A percentile compares a stretch with the other conserved stretches of the same genome.
Conservation (phyloP, 129 eudicot genomes). For the Sambucus nigra region DNA sequence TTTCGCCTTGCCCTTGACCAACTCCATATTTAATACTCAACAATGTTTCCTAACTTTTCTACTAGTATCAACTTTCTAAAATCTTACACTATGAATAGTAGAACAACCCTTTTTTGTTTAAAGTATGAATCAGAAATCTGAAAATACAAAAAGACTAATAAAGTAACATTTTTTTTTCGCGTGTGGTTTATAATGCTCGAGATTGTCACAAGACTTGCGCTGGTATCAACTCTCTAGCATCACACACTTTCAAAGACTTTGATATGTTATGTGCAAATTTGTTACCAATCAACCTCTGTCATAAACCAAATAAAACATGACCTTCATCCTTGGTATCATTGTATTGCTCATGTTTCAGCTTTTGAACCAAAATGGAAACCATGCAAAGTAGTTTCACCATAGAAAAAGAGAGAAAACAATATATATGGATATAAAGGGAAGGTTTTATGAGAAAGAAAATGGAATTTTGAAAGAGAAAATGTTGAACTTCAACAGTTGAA, state of each 20-base stretch:
- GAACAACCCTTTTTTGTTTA: too few relatives aligned
- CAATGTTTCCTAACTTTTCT: background rate
- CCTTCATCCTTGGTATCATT: slow-evolving; percentile 28
- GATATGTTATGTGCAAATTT: too few relatives aligned
- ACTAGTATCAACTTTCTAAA: too few relatives aligned
- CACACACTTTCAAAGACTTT: too few relatives aligned
- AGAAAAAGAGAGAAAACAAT: background rate
- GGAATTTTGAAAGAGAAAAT: background rate
- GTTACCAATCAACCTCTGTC: slow-evolving; percentile 38
- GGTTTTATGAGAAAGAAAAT: background rate
- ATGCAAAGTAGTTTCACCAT: slow-evolving; percentile 1
- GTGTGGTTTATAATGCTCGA: too few relatives aligned
- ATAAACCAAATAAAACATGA: slow-evolving; percentile 38
- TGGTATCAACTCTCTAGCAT: too few relatives aligned
- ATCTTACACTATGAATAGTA: too few relatives aligned
- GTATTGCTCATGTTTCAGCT: slow-evolving; percentile 31
- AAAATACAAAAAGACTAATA: too few relatives aligned
- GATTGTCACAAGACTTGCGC: too few relatives aligned
- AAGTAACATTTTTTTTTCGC: too few relatives aligned
- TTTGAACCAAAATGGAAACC: background rate
- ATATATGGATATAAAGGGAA: background rate
- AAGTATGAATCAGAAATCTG: too few relatives aligned
- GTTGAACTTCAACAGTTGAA: too few relatives aligned
- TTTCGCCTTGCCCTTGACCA: slow-evolving; percentile 22
- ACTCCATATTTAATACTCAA: slow-evolving; percentile 17